phyloP scores from a whole-genome alignment of 2,329 filamentous ascomycete genomes.

The Thelonectria blattea region DNA sequence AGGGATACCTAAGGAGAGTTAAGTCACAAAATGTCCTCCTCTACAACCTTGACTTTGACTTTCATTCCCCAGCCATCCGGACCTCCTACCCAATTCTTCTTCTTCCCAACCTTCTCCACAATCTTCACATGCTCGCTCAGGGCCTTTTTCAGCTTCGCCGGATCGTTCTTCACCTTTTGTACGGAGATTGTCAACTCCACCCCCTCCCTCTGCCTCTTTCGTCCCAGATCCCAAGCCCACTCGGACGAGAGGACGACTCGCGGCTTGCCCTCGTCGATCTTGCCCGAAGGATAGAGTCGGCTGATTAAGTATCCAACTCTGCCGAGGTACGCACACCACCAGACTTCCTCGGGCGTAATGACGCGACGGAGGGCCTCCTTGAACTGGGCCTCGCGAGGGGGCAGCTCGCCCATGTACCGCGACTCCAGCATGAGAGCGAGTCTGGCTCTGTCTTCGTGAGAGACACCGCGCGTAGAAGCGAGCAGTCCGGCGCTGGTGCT shows the following conservation, averaged over 20 bases:
- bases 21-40: conserved; percentile 39
- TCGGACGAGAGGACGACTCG: conserved; percentile 48
- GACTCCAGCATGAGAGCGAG: conserved; percentile 69
- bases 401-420: conserved; percentile 67
- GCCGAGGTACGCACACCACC: conserved; percentile 72
- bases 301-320: conserved; percentile 63
- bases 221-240: conserved; percentile 50
- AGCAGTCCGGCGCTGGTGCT: conserved; percentile 68
- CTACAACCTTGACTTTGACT: conserved; percentile 44
- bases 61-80: conserved; percentile 45
- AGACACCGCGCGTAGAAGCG: conserved; percentile 65
- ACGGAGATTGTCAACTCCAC: conserved; percentile 53
- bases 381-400: conserved; percentile 62
- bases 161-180: conserved; percentile 44
- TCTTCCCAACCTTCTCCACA: conserved; percentile 64
- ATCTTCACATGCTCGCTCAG: conserved; percentile 47
- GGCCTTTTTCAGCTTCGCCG: conserved; percentile 48
- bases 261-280: conserved; percentile 46
- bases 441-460: conserved; percentile 64
- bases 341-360: conserved; percentile 59
- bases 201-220: conserved; percentile 46
- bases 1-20: neutral
- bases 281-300: conserved; percentile 66
- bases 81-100: conserved; percentile 58
- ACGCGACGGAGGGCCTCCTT: conserved; percentile 59